Evolutionary conservation across 148 eudicot species (phyloP), one percentile per base, ranked within the genome.

Genomic region (Mesembryanthemum crystallinum): DNA sequence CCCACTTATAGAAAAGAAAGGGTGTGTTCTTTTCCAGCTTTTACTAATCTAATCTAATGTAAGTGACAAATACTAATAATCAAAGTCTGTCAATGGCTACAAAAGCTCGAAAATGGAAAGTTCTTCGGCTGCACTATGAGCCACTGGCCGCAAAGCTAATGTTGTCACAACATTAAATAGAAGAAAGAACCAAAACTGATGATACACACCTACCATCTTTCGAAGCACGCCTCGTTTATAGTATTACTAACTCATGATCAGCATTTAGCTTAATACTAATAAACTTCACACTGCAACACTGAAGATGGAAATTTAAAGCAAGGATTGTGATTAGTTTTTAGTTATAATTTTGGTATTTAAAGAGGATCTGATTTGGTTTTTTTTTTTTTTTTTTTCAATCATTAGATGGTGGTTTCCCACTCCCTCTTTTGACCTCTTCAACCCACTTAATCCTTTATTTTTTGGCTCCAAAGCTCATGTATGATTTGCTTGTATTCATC

Each of bases 401-500:
- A 67, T 75, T 66, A 55, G 45, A 28, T 62, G 43, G 69, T 74
- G 77, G 62, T 49, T 74, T 74, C 70, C 71, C 68, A 62, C 58
- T 4, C 45, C 25, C 49, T 57, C 3, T 20, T 24, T 47, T 43
- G 39, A 52, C 62, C 69, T 58, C 37, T 49, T 45, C 10, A 68
- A 23, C 25, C 30, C 18, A 43, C 21, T 47, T 25, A 33, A 43
- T 24, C 14, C 11, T 10, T 10, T 13, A 8, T 6, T 35, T 35
- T 35, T 35, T n/a, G n/a, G 39, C 29, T 12, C 64, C 9, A 45
- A 1, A 45, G 49, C 4, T 35, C 4, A 35, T 35, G 39, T 6
- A 35, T 35, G 4, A 35, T 6, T 35, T 35, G 39, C 39, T 35
- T 35, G 39, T 6, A 35, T 35, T 35, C 6, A 35, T 35, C 39